Percentiles rank a stretch among this genome's conserved stretches.
Conservation (phyloP, 176 grass and related monocot genomes). For the Neostapfia colusana region DNA sequence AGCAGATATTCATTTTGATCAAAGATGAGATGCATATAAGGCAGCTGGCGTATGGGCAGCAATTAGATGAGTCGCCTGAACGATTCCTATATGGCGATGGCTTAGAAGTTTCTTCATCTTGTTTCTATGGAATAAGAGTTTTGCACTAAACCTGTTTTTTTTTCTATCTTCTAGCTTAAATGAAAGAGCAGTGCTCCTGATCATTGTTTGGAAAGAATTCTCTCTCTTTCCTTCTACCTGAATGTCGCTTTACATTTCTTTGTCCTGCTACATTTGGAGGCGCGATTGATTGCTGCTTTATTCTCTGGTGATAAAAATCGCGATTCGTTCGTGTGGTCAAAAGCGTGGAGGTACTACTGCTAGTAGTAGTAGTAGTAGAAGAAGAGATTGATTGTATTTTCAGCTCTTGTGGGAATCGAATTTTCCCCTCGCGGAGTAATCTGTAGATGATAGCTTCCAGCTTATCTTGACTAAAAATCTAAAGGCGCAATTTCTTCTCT, state of each 20-base stretch:
- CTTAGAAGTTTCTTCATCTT: too few relatives aligned
- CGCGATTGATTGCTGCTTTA: conserved; percentile 23
- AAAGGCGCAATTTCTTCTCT: not conserved
- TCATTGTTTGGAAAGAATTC: too few relatives aligned
- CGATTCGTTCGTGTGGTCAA: conserved; percentile 40
- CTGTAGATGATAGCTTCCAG: not conserved
- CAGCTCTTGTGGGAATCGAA: conserved; percentile 37
- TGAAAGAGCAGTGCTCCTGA: too few relatives aligned
- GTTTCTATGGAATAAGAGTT: too few relatives aligned
- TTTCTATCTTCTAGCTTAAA: too few relatives aligned
- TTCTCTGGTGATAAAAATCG: conserved; percentile 38
- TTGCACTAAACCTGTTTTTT: too few relatives aligned
- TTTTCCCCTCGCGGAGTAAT: conserved; percentile 10
- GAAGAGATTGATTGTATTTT: conserved; percentile 32
- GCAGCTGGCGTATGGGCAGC: too few relatives aligned
- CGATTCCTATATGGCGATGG: too few relatives aligned
- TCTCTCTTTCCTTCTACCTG: not conserved
- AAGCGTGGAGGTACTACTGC: conserved; percentile 5
- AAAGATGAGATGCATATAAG: too few relatives aligned
- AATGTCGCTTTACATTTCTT: conserved; percentile 37
- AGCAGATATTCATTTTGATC: too few relatives aligned
- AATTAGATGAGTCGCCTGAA: too few relatives aligned
- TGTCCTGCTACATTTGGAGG: conserved; percentile 48
- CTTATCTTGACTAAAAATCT: conserved; percentile 29
- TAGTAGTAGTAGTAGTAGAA: too few relatives aligned